Base-by-base conservation (phyloP, 2,329 filamentous ascomycete species). In the Ceratocystis colombiana region DNA sequence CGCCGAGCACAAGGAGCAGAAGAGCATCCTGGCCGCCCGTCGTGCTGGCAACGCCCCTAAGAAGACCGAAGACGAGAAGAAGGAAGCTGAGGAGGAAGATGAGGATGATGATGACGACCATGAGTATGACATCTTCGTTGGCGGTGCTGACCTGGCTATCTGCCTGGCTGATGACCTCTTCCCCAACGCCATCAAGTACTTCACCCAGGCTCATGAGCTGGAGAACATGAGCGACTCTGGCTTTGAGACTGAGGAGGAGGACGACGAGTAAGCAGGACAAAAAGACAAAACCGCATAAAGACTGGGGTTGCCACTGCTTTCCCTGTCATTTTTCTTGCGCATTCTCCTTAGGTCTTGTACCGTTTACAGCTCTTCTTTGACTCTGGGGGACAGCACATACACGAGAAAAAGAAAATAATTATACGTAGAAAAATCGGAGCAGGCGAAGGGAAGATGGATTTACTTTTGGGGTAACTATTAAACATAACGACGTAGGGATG, bases 131-230 rank as follows among this genome's bases (percentile, higher is more conserved):
- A 87, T 96, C 71, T 96, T 94, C 80, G 88, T 89, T n/a, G 85
- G 85, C 55, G 93, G 89, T 25, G 90, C 95, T 71, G 88, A 92
- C 69, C 76, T 97, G 61, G 92, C 91, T 48, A 82, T 90, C 69
- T 81, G 85, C 68, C 80, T 97, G 71, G 85, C 88, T 7, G 92
- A 97, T 73, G 93, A 97, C 71, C 78, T 97, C 64, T 96, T 88
- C 87, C 89, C 90, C 61, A 85, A 86, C 69, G 93, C 92, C 67
- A 87, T 96, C 75, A 90, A 89, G 75, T 95, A 94, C 78, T 97
- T 94, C 78, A 88, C 90, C 94, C 82, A 89, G 77, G 88, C 89
- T 59, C 85, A 88, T 73, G 88, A 90, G 71, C 78, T 83, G 66
- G 85, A 86, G 63, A 82, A 83, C 10, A 74, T 88, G 72, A 85